Conservation (phyloP, 148 eudicot genomes). For the Dysphania ambrosioides region DNA sequence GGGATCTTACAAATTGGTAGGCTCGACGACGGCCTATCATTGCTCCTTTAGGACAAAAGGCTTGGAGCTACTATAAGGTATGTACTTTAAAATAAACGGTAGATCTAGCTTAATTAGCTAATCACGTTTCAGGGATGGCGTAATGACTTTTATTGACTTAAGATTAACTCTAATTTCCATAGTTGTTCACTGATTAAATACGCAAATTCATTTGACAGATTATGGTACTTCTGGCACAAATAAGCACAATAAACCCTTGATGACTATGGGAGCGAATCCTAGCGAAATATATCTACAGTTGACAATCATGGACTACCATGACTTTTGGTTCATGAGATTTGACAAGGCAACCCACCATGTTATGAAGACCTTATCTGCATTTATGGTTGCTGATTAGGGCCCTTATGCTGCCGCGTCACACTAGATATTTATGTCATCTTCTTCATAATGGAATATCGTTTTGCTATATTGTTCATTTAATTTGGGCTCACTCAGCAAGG, state of each 20-base stretch:
- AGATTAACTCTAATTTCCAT: no score
- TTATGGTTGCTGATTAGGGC: constrained; percentile 29
- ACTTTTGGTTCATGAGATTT: constrained; percentile 84
- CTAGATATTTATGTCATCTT: neutral
- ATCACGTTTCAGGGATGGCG: no score
- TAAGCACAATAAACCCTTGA: constrained; percentile 50
- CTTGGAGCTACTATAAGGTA: constrained; percentile 92
- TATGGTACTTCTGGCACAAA: constrained; percentile 45
- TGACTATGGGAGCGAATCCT: constrained; percentile 43
- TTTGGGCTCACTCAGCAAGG: neutral
- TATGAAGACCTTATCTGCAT: constrained; percentile 29
- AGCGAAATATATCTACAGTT: constrained; percentile 58
- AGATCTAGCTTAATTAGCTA: no score
- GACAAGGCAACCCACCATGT: constrained; percentile 62
- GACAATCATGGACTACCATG: constrained; percentile 51
- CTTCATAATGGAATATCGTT: neutral
- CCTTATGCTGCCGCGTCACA: constrained; percentile 11
- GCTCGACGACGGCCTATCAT: no score
- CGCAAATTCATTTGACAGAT: constrained; percentile 30
- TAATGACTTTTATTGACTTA: no score
- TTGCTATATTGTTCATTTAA: neutral
- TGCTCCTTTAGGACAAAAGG: constrained; percentile 58
- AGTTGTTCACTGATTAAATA: no score
- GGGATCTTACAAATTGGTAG: no score
- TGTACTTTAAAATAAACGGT: neutral